Base-by-base conservation (phyloP, 306 rosid species). In the Gastrolobium bilobum region DNA sequence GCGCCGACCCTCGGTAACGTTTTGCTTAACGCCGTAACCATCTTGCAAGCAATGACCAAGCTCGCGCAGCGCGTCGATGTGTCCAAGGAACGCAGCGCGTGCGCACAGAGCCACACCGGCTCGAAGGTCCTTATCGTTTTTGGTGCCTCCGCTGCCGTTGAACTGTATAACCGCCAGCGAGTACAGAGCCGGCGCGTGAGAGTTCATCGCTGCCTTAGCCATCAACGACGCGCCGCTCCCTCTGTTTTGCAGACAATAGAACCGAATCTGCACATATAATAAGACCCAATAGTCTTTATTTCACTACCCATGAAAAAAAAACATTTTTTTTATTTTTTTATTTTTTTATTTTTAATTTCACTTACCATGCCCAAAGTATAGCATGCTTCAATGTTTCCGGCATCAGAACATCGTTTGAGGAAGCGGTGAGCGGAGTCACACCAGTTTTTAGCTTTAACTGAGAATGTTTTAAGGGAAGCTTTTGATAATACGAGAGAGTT, bases 21-120 rank as follows among this genome's bases (percentile, higher is more conserved):
- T 92, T 64, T 89, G 97, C 2, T 93, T 94, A 35, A 88, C 95
- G 9, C 99, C 99, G 86, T 94, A 94, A 57, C 99, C 99, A 68
- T 94, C 99, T 76, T 92, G 97, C 2, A 94, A 89, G 70, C 99
- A 94, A 88, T 94, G 99, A 0, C 99, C 99, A 0, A 94, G 89
- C 80, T 94, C 99, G 0, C 99, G 84, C 0, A 94, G 87, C 46
- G 97, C 97, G 78, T 94, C 99, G 73, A 94, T 79, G 73, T 94
- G 99, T 10, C 97, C 97, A 0, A 94, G 94, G 52, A 91, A 94
- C 0, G 99, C 97, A 0, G 99, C 99, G 54, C 99, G 97, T 8
- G 99, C 97, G 15, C 97, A 94, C 0, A 94, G 82, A 4, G 99
- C 95, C 2, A 94, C 97, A 0, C 99, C 99, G 5, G 97, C 97